A percentile compares a stretch with the other conserved stretches of the same genome.
Evolutionary conservation across 108 stramenopile species (phyloP).

Genomic region (Stephanodiscus triporus): DNA sequence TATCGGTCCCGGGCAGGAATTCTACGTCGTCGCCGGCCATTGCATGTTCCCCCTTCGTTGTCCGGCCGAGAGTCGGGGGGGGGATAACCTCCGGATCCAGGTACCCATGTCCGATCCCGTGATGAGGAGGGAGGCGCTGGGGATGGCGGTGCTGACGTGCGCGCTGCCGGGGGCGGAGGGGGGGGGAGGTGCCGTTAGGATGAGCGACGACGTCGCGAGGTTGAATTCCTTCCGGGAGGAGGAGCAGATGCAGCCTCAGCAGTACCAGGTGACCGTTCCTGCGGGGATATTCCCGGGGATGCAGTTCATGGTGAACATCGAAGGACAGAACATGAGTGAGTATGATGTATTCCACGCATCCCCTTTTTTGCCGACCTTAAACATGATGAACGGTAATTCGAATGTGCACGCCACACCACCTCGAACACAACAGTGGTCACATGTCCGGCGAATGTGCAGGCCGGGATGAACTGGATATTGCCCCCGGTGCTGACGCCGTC

Average conservation of each 20-base stretch:
- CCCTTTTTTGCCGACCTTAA: neutral
- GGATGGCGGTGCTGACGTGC: slow-evolving; percentile 69
- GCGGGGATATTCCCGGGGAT: slow-evolving; percentile 74
- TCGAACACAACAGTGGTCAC: slow-evolving; percentile 57
- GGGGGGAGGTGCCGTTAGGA: slow-evolving; percentile 67
- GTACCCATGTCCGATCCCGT: slow-evolving; percentile 79
- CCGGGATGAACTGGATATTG: slow-evolving; percentile 82
- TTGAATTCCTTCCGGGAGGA: too few relatives aligned
- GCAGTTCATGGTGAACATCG: slow-evolving; percentile 83
- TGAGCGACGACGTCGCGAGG: slow-evolving; percentile 59
- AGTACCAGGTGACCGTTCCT: slow-evolving; percentile 86
- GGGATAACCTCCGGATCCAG: slow-evolving; percentile 81
- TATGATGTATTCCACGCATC: neutral
- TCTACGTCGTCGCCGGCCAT: slow-evolving; percentile 68
- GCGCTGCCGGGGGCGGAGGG: slow-evolving; percentile 42
- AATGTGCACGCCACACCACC: too few relatives aligned
- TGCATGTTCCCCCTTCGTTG: slow-evolving; percentile 79
- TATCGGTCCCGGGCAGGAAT: slow-evolving; percentile 72
- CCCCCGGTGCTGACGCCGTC: slow-evolving; percentile 56
- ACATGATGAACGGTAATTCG: too few relatives aligned
- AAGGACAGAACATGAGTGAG: slow-evolving; percentile 80
- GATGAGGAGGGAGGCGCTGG: slow-evolving; percentile 45
- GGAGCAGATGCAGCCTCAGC: neutral
- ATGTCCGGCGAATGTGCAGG: slow-evolving; percentile 77
- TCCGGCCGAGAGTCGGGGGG: slow-evolving; percentile 70